Evolutionary conservation across 2,329 filamentous ascomycete species (phyloP), one percentile per base, ranked within the genome.

Genomic region (Chaetomiaceae sp.): DNA sequence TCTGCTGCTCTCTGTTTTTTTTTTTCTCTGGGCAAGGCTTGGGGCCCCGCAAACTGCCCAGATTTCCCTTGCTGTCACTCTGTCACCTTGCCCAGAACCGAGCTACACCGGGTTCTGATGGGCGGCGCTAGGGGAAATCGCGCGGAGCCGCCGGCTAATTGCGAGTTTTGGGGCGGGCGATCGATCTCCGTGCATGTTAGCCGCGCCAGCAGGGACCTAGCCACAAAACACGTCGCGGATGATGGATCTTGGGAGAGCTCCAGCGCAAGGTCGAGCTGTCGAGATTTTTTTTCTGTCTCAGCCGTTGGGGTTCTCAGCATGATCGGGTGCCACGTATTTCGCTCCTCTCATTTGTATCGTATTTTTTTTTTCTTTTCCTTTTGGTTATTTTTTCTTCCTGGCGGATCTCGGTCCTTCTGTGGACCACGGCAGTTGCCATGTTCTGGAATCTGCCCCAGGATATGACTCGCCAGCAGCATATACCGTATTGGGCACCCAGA

Each of bases 141-240:
- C 35, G 47, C 17, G 50, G 58, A 61, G 54, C 59, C 54, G 56
- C 55, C 58, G 59, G 59, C 37, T 59, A 59, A 61, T 55, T 58
- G 55, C 55, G 50, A 46, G 35, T 50, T 40, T 44, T 17, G 41
- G 31, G 33, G 47, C 48, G 52, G 50, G 50, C 54, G 55, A 59
- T 58, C 57, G 52, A 57, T 55, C 55, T 57, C 50, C 47, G 55
- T 51, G 55, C 53, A 53, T 44, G 55, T 23, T 39, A 47, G 47
- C 50, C 44, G 48, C 47, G 48, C 50, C 47, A 48, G 16, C 23
- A 17, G 48, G 30, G 23, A 20, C n/a, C 35, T 14, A n/a, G 17
- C 9, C 16, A 40, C n/a, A 39, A 21, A 13, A 33, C n/a, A n/a
- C n/a, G n/a, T n/a, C n/a, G n/a, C n/a, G n/a, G n/a, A n/a, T n/a